Base-by-base conservation (phyloP, 2,329 filamentous ascomycete species). In the Lecanosticta acicola region DNA sequence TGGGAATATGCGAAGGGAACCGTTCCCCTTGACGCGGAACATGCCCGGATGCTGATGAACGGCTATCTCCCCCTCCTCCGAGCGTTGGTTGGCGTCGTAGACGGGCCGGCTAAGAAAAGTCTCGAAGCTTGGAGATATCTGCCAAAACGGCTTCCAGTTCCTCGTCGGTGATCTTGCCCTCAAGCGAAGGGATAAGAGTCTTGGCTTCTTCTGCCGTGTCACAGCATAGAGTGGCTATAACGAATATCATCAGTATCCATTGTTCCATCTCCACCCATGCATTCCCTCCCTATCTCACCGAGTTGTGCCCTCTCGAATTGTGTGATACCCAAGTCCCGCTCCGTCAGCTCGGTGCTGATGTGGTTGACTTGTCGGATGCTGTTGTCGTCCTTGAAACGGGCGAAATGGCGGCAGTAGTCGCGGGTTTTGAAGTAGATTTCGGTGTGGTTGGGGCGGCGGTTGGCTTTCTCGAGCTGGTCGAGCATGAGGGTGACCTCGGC, bases 181-280 rank as follows among this genome's bases (percentile, higher is more conserved):
- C 78, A 41, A 98, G 68, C 57, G 79, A 95, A 1, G 93, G 94
- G 53, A 98, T 94, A 48, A 98, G 77, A 7, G 88, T 95, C 72
- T 95, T 96, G 50, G 93, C 93, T 71, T 98, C 94, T 64, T 98
- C 93, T 48, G 88, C 85, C 36, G 83, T 85, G 60, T 94, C 90
- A 65, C 90, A 95, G 68, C 89, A 95, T 32, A 98, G 75, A 24
- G 87, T 94, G 26, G 89, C 90, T 42, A 16, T 35, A 14, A n/a
- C 19, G 11, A 35, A 16, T 14, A 32, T n/a, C 26, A 9, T 32
- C n/a, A n/a, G 8, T n/a, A 32, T 8, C 26, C 26, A 32, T 32
- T 32, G 29, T 18, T 20, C 19, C 36, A 32, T 40, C 14, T 32
- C 24, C 40, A 7, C 26, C 39, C 13, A 21, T 14, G 5, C 18